phyloP scores from a whole-genome alignment of 306 rosid species.

The Prunus persica region DNA sequence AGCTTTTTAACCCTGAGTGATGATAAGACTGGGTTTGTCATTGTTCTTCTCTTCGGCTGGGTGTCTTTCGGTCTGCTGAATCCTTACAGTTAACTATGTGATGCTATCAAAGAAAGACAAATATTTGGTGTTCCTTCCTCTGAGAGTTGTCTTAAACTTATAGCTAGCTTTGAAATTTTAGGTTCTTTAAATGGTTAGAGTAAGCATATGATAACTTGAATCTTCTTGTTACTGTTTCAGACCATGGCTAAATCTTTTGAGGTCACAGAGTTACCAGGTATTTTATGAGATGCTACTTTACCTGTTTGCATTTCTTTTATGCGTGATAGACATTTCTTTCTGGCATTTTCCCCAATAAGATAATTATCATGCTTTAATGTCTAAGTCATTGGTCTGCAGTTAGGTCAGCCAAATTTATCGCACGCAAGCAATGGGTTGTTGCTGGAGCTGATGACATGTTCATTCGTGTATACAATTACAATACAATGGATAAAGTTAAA shows the following conservation, averaged over 20 bases:
- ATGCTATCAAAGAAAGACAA: background rate
- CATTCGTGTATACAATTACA: constrained; percentile 96
- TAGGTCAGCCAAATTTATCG: constrained; percentile 97
- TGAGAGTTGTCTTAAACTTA: background rate
- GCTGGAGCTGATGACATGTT: constrained; percentile 99
- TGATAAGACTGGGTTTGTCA: background rate
- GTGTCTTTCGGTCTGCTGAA: background rate
- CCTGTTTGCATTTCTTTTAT: constrained; percentile 17
- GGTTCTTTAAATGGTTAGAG: constrained; percentile 13
- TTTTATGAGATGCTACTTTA: constrained; percentile 11
- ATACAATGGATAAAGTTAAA: constrained; percentile 97
- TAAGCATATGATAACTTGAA: constrained; percentile 31
- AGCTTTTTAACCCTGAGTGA: background rate
- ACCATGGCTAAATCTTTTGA: constrained; percentile 97
- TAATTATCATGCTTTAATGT: background rate
- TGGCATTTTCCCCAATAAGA: constrained; percentile 12
- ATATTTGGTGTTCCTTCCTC: background rate
- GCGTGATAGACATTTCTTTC: constrained; percentile 18
- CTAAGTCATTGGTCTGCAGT: constrained; percentile 53
- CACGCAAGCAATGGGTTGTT: constrained; percentile 98
- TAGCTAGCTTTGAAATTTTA: constrained; percentile 17
- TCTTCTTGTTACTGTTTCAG: constrained; percentile 47
- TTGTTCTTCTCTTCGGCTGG: background rate
- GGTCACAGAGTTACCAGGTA: constrained; percentile 98
- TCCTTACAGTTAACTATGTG: background rate